Evolutionary conservation across 2,329 filamentous ascomycete species (phyloP), one percentile per base, ranked within the genome.

Genomic region (Aspergillus vadensis): DNA sequence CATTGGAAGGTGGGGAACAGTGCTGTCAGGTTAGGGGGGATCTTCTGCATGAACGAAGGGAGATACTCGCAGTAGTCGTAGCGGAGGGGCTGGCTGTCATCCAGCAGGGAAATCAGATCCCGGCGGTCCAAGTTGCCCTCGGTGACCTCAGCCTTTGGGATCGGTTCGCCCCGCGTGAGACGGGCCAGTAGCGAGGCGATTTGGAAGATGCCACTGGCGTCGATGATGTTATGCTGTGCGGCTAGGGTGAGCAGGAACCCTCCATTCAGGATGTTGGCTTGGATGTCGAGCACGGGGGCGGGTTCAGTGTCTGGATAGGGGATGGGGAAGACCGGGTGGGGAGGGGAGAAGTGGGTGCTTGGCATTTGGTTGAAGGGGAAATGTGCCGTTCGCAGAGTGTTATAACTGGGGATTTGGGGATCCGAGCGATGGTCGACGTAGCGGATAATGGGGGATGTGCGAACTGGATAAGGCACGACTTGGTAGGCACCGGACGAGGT

Each of bases 311-410:
- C 61, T 2, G 52, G 64, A 57, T 76, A 72, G 15, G 57, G 55
- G 51, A 66, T 47, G 2, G 73, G 73, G 48, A 76, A 70, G 1
- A 67, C 68, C 8, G 67, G 67, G 8, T 66, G 65, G 2, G 62
- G 59, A 3, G 70, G 70, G 3, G 63, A 63, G 7, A 78, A 62
- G 5, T 73, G 36, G 12, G 67, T 56, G 3, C 65, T 70, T 27
- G 75, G 72, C 5, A 78, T 65, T 69, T 74, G 71, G 6, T 57
- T 59, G 12, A 72, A 64, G 1, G 75, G 72, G 4, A 59, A 71
- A n/a, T 64, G 52, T 1, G 63, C 61, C 1, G 47, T 19, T 5
- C 48, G 51, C 3, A 67, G 38, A 4, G 53, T 43, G 14, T 10
- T 19, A 12, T 30, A 50, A 7, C 23, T 27, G n/a, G 47, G 47